Percentiles rank a stretch among this genome's conserved stretches.
Conservation (phyloP, 805 yeast species). For the Zygotorulaspora sp. region DNA sequence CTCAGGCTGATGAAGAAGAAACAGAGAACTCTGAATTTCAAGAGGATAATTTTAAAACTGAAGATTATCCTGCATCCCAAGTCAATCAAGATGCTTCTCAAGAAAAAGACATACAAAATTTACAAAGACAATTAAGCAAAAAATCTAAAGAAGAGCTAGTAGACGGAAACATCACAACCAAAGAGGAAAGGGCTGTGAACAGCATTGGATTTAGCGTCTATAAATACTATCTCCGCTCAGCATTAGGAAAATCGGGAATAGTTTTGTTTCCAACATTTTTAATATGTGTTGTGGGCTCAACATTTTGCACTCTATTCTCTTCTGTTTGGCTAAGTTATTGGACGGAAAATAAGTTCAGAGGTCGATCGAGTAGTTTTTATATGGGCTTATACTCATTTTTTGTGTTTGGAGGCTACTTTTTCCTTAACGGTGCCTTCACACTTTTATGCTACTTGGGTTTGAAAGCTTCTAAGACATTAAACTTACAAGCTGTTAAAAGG, state of each 20-base stretch:
- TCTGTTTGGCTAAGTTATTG: constrained; percentile 78
- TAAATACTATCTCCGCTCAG: constrained; percentile 46
- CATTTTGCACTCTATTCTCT: constrained; percentile 32
- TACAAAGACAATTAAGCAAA: constrained; percentile 20
- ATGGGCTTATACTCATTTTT: constrained; percentile 73
- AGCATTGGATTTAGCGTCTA: constrained; percentile 48
- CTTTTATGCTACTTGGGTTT: constrained; percentile 40
- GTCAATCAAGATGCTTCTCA: constrained; percentile 9
- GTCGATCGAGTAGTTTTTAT: constrained; percentile 51
- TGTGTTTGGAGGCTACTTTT: constrained; percentile 44
- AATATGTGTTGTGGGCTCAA: constrained; percentile 24
- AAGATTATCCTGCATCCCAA: constrained; percentile 20
- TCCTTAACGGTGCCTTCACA: constrained; percentile 36
- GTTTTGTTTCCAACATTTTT: constrained; percentile 23
- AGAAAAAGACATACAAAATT: constrained; percentile 15
- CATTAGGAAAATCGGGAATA: constrained; percentile 45
- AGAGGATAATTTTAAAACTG: constrained; percentile 33
- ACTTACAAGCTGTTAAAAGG: constrained; percentile 53
- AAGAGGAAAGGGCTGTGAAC: constrained; percentile 59
- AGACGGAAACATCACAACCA: constrained; percentile 40
- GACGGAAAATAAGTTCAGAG: constrained; percentile 54
- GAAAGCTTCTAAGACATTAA: constrained; percentile 53
- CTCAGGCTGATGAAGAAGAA: constrained; percentile 32
- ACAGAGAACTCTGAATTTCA: constrained; percentile 22
- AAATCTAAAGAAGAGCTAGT: constrained; percentile 16